A percentile compares a stretch with the other conserved stretches of the same genome.
Evolutionary conservation across 768 basidiomycete genomes (phyloP).

Genomic region (Boletus sp.): DNA sequence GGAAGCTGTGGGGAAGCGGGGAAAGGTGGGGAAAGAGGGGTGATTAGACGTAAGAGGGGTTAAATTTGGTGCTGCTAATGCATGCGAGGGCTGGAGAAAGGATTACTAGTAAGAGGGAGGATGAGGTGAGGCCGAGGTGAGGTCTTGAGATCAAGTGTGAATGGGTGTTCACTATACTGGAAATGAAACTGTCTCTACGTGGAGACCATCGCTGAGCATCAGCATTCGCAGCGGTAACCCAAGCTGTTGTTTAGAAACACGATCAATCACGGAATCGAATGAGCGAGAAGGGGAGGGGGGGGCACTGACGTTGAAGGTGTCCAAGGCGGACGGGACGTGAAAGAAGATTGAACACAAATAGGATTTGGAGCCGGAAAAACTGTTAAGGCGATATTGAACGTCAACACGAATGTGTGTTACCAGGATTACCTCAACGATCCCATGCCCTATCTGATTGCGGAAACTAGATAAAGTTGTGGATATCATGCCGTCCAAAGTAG

Average conservation of each 20-base stretch:
- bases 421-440: slow-evolving; percentile 17
- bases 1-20: slow-evolving; percentile 24
- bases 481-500: not conserved
- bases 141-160: no score
- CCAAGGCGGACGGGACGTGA: not conserved
- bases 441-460: not conserved
- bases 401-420: slow-evolving; percentile 7
- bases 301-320: not conserved
- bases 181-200: not conserved
- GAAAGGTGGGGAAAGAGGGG: slow-evolving; percentile 19
- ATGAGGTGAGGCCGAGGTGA: not conserved
- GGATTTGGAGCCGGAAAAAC: slow-evolving; percentile 13
- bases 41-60: slow-evolving; percentile 5
- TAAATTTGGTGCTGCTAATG: slow-evolving; percentile 4
- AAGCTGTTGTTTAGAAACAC: not conserved
- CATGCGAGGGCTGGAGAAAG: slow-evolving; percentile 1
- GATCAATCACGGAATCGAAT: not conserved
- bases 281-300: not conserved
- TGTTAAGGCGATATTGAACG: slow-evolving; percentile 5
- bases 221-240: not conserved
- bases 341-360: slow-evolving; percentile 1
- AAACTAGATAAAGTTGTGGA: slow-evolving; percentile 10
- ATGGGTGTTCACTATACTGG: not conserved
- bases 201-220: not conserved
- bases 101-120: not conserved